Evolutionary conservation across 176 grass and related monocot species (phyloP), one percentile per base, ranked within the genome.

Genomic region (Triticum dicoccoides): DNA sequence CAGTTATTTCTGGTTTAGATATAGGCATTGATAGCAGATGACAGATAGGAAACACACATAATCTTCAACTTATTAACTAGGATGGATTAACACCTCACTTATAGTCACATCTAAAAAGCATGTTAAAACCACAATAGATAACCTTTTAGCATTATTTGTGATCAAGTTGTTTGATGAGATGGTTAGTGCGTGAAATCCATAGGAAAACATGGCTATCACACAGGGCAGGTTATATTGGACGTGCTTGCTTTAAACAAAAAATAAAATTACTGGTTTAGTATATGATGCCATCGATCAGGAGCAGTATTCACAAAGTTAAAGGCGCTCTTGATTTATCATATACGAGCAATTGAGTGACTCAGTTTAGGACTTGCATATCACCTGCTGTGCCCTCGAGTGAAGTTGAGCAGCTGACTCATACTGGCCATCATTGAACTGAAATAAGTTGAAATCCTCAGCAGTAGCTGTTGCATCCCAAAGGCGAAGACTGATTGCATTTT

Each of bases 401-500:
- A 98, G 86, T 69, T 98, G 94, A 56, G 92, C 89, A 89, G 96
- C 80, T 62, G 89, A 90, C 79, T 96, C 94, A 34, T 96, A 96
- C 66, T 94, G 91, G 41, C 96, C 96, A 84, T 92, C 94, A 83
- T 98, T 98, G 85, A 98, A 98, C 44, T 91, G 82, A 87, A 96
- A 98, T 80, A 99, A 91, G 90, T 94, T 89, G 54, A 99, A 99
- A 91, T 99, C 90, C 81, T 94, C 80, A 85, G 92, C 88, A 78
- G 9, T 88, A 82, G 92, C 90, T 89, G 91, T 99, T 63, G 97
- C 94, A 73, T 96, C 94, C 97, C 97, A 99, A 83, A 99, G 92
- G 45, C 97, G 92, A 81, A 99, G 94, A 86, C 87, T 96, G 86
- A 96, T 99, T 14, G 92, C 89, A 88, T 96, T 99, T 79, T 96